These are phyloP conservation scores for Vigna reflexopilosa DNA, from an alignment of 306 rosid species.

Conservation along the genomic window DNA sequence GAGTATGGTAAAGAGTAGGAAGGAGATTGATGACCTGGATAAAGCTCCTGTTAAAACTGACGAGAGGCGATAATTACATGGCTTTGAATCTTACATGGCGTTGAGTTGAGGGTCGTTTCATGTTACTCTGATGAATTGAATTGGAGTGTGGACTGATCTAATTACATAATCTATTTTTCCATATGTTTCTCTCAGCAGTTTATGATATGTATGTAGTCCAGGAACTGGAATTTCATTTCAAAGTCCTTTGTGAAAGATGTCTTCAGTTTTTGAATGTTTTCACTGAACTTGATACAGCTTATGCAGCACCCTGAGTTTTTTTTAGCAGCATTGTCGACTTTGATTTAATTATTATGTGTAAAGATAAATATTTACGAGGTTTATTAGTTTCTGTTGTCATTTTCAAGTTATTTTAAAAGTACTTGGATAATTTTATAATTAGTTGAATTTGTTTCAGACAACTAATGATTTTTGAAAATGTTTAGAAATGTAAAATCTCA, in stretches of 20 bases:
- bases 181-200: conserved; percentile 29
- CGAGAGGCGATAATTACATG: conserved; percentile 36
- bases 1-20: conserved; percentile 79
- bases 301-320: conserved; percentile 1
- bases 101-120: conserved; percentile 36
- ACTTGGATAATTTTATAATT: background rate
- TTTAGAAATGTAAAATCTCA: too few relatives aligned
- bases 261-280: conserved; percentile 36
- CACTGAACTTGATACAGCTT: conserved; percentile 6
- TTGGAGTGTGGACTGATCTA: conserved; percentile 6
- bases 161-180: conserved; percentile 32
- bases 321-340: background rate
- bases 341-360: background rate
- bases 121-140: background rate
- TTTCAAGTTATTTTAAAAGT: background rate
- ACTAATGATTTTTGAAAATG: too few relatives aligned
- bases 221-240: conserved; percentile 38
- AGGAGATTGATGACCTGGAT: conserved; percentile 80
- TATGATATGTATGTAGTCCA: conserved; percentile 27
- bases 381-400: background rate
- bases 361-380: background rate
- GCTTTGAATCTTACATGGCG: conserved; percentile 1
- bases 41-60: conserved; percentile 76
- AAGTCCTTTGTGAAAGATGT: conserved; percentile 35
- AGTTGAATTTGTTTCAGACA: background rate